Base-by-base conservation (phyloP, 1,139 yeast genomes). In the Lodderomyces elongisporus region DNA sequence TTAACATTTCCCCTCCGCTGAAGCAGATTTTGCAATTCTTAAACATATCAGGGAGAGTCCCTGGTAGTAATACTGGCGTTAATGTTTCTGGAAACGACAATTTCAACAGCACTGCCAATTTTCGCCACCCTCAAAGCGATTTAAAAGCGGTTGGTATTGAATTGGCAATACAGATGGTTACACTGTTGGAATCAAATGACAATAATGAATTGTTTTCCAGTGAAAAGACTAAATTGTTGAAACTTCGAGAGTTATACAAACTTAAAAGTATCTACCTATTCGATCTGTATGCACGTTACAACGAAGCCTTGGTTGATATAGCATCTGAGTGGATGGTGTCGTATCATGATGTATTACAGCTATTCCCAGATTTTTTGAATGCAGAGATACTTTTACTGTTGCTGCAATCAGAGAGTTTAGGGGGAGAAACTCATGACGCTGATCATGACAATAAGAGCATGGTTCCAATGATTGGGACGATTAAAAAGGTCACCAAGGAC, bases 241-340 rank as follows among this genome's bases (percentile, higher is more conserved):
- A 48, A 15, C 42, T 65, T 18, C 44, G 74, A 18, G 59, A 60
- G 17, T 48, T 67, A 16, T 53, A 60, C 40, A 57, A 52, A 28
- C 49, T 51, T 17, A 65, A 60, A 34, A 67, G 65, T 1, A 37
- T 49, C 1, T 40, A 61, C 2, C 44, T 63, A 14, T 68, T 68
- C 42, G 65, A 60, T 31, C 43, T 54, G 14, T 64, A 62, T 40
- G 44, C 54, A 2, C 60, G 56, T 37, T 68, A 55, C 41, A 70
- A 64, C 35, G 71, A 66, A 40, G 44, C 73, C 0, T 47, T 68
- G 29, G 68, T 65, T 2, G 70, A 56, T 3, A 62, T 66, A 20
- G 56, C 69, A 8, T 63, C 66, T 3, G 70, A 65, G 27, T 68
- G 74, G 74, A 34, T 67, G 10, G 47, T 66, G 2, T 53, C 66